A percentile compares a stretch with the other conserved stretches of the same genome.
phyloP scores from a whole-genome alignment of 768 basidiomycete species.

The Lyophyllum shimeji region DNA sequence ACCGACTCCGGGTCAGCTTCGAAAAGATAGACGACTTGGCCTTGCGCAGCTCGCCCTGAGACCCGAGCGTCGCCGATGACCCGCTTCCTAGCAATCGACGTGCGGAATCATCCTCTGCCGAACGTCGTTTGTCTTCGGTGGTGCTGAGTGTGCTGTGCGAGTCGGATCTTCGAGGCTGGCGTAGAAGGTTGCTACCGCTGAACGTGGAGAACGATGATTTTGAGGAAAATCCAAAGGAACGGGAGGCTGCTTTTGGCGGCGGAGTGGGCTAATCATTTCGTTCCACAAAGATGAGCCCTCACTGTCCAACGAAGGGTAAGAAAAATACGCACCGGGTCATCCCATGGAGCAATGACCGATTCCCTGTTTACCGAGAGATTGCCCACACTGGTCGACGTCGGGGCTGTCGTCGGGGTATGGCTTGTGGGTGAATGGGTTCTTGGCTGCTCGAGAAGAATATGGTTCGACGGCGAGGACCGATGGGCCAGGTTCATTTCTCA shows the following conservation, averaged over 20 bases:
- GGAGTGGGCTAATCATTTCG: constrained; percentile 36
- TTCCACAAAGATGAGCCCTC: not conserved
- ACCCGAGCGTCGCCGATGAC: constrained; percentile 20
- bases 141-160: constrained; percentile 34
- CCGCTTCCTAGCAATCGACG: constrained; percentile 25
- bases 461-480: constrained; percentile 4
- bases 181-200: constrained; percentile 26
- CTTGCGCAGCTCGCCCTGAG: constrained; percentile 36
- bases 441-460: constrained; percentile 7
- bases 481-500: constrained; percentile 15
- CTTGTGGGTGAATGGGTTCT: constrained; percentile 4
- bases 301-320: not conserved
- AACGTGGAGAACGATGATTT: constrained; percentile 38
- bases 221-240: constrained; percentile 35
- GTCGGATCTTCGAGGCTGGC: constrained; percentile 35
- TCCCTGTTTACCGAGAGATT: constrained; percentile 5
- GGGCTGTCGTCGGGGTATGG: constrained; percentile 8
- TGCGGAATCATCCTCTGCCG: constrained; percentile 29
- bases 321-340: constrained; percentile 19
- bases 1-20: constrained; percentile 40
- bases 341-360: constrained; percentile 16
- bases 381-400: not conserved
- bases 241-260: constrained; percentile 38
- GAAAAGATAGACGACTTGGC: constrained; percentile 48
- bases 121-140: constrained; percentile 28